Evolutionary conservation across 2,329 filamentous ascomycete species (phyloP).

Genomic region (Pseudonectria buxi): DNA sequence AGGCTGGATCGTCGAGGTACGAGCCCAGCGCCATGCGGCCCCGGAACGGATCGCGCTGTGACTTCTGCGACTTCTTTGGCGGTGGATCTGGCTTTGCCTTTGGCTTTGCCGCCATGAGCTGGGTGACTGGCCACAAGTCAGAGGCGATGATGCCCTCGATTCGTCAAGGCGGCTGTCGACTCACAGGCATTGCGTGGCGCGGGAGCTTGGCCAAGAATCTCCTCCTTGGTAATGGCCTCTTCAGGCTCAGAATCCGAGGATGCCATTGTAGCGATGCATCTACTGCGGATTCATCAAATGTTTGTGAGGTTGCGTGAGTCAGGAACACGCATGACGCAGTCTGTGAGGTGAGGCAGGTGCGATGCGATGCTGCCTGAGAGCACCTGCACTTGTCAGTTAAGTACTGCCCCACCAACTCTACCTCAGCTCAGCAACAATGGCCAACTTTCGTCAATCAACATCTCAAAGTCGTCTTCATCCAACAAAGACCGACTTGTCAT

Average conservation of each 20-base stretch:
- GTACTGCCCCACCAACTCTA: background rate
- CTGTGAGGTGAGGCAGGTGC: no score
- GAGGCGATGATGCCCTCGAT: background rate
- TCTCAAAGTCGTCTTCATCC: no score
- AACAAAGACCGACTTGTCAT: no score
- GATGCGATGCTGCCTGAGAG: no score
- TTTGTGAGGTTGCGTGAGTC: background rate
- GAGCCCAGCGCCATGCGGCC: slow-evolving; percentile 56
- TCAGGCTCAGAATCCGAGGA: slow-evolving; percentile 23
- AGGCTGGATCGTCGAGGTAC: slow-evolving; percentile 59
- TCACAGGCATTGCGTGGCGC: slow-evolving; percentile 38
- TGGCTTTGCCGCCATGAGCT: slow-evolving; percentile 33
- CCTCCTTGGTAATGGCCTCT: slow-evolving; percentile 37
- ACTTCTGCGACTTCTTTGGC: slow-evolving; percentile 8
- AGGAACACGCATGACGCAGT: no score
- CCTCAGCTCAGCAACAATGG: no score
- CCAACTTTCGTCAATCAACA: no score
- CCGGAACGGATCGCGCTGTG: slow-evolving; percentile 31
- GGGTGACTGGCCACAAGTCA: slow-evolving; percentile 21
- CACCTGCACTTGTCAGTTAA: slow-evolving; percentile 1
- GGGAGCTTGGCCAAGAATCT: slow-evolving; percentile 30
- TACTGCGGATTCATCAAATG: no score
- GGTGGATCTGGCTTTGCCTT: slow-evolving; percentile 20
- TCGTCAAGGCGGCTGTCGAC: background rate
- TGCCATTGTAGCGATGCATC: slow-evolving; percentile 13